Evolutionary conservation across 805 yeast genomes (phyloP), one percentile per base, ranked within the genome.

Genomic region (Candida mattraensis): DNA sequence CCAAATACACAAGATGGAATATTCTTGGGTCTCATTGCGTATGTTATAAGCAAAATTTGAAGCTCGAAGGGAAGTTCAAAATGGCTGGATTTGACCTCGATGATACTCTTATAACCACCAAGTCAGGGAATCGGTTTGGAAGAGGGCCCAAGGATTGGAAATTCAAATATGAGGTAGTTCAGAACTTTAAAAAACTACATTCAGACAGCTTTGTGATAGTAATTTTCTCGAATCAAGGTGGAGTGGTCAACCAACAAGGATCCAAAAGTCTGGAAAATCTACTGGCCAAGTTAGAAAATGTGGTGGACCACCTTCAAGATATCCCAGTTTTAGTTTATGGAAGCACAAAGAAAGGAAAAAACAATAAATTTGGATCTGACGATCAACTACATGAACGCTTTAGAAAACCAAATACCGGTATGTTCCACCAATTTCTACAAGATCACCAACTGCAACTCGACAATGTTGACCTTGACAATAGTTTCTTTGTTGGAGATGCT

Each of bases 401-500:
- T 67, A 64, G 97, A 32, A 91, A 91, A 53, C 99, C 99, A 0
- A 62, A 63, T 4, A 55, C 51, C 1, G 97, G 96, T 0, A 84
- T 89, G 95, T 84, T 85, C 80, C 58, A 69, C 1, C 72, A 68
- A 32, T 64, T 84, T 21, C 40, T 50, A 5, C 48, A 56, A 11
- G 80, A 74, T 47, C 41, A 76, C 10, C 39, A 50, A 11, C n/a
- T 31, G 0, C 50, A 53, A 3, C 43, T 45, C 0, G 50, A 51
- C 3, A 38, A 39, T 7, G 47, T 79, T 2, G 79, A 78, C 48
- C 32, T 54, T 31, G 61, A 54, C 0, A 45, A 59, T 7, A 74
- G 86, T 33, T 67, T 80, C 35, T 93, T 63, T 57, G 89, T 88
- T n/a, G 99, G 99, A 5, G 99, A 91, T 64, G 98, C 98, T 0